phyloP scores from a whole-genome alignment of 202 grass and related monocot genomes.

The Schoenoplectus tabernaemontani region DNA sequence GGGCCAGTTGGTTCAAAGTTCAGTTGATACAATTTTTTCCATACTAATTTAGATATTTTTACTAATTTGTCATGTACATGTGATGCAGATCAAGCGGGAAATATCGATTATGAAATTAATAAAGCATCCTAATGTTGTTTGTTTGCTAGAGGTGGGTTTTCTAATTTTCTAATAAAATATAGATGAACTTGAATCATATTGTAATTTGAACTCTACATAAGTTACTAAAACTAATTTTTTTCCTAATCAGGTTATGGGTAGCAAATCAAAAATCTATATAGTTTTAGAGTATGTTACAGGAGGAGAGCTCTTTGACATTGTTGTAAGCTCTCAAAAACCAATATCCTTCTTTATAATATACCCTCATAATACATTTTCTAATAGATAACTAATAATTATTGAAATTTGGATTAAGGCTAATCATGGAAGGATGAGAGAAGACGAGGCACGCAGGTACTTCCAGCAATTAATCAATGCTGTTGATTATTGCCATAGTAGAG shows the following conservation, averaged over 20 bases:
- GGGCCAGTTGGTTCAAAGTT: neutral
- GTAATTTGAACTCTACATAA: neutral
- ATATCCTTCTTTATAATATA: neutral
- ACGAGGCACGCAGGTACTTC: slow-evolving; percentile 80
- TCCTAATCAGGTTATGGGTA: slow-evolving; percentile 77
- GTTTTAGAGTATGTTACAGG: slow-evolving; percentile 91
- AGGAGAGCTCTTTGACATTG: slow-evolving; percentile 92
- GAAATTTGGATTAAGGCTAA: slow-evolving; percentile 30
- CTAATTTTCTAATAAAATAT: neutral
- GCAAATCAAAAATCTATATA: slow-evolving; percentile 90
- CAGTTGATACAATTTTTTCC: neutral
- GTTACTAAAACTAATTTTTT: neutral
- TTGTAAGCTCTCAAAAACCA: slow-evolving; percentile 50
- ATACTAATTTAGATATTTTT: neutral
- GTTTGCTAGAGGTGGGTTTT: slow-evolving; percentile 58
- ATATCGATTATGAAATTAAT: slow-evolving; percentile 92
- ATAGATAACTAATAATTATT: slow-evolving; percentile 10
- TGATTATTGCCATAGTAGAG: slow-evolving; percentile 94
- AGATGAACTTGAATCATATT: neutral
- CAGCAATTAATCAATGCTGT: slow-evolving; percentile 87
- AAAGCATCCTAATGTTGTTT: slow-evolving; percentile 82
- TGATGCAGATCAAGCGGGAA: slow-evolving; percentile 81
- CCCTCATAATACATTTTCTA: neutral
- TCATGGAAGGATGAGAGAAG: slow-evolving; percentile 72
- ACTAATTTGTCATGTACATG: neutral